Evolutionary conservation across 2,329 filamentous ascomycete genomes (phyloP), one percentile per base, ranked within the genome.

Genomic region (Penicillium sp.): DNA sequence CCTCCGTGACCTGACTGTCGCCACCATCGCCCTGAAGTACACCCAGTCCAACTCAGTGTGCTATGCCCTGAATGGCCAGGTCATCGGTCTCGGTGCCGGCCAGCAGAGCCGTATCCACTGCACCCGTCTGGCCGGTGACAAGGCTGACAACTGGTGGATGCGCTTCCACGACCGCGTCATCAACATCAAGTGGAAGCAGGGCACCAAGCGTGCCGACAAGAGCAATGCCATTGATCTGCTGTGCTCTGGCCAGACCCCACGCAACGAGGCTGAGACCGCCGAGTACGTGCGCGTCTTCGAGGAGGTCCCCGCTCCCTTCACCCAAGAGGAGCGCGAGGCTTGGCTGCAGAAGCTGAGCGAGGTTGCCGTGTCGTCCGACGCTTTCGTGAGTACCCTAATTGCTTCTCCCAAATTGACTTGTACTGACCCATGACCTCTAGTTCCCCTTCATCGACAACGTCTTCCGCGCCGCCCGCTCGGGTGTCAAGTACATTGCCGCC

Each of bases 141-240:
- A 99, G 81, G 90, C 92, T 44, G 94, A 99, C 76, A 96, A 95
- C 81, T 97, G 92, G 92, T 99, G 92, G 94, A 88, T 99, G 81
- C 89, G 94, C 67, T 97, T 97, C 85, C 89, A 96, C 79, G 87
- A 90, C 63, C 87, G 90, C 47, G 89, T 94, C 11, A 81, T 97
- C 44, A 81, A 79, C 68, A 87, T 99, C 72, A 89, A 92, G 79
- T 99, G 91, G 90, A 96, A 96, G 83, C 92, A 94, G 79, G 92
- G 94, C 65, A 90, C 89, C 69, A 97, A 97, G 85, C 86, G 94
- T 51, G 83, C 94, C 42, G 92, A 96, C 74, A 99, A 97, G 84
- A 95, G 89, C 79, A 99, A 99, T 72, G 92, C 92, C 60, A 96
- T 97, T 68, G 94, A 97, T 71, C 81, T 97, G 68, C 85, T 97